A percentile compares a stretch with the other conserved stretches of the same genome.
Evolutionary conservation across 2,329 filamentous ascomycete genomes (phyloP).

Genomic region (Septoria petroselini): DNA sequence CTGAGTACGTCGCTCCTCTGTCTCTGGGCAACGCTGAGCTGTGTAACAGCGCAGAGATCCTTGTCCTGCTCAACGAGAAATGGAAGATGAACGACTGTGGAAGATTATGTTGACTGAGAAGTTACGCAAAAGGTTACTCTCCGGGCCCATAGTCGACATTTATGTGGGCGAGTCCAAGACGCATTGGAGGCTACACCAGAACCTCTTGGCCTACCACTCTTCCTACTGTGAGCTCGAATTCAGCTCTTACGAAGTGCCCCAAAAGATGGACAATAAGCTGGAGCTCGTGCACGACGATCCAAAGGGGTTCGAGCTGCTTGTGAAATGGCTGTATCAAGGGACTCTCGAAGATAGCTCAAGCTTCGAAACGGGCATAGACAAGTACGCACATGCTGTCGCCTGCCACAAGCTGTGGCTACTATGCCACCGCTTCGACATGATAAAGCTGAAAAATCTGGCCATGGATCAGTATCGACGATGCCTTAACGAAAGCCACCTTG

Average conservation of each 20-base stretch:
- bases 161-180: conserved; percentile 49
- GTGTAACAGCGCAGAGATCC: not conserved
- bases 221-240: conserved; percentile 44
- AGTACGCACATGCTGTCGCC: conserved; percentile 54
- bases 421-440: conserved; percentile 52
- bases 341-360: conserved; percentile 50
- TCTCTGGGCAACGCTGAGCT: not conserved
- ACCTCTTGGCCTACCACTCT: conserved; percentile 54
- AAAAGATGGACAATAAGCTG: conserved; percentile 41
- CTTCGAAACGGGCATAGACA: conserved; percentile 44
- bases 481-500: conserved; percentile 49
- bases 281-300: conserved; percentile 52
- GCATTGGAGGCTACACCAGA: conserved; percentile 53
- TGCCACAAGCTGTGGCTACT: conserved; percentile 55
- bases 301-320: conserved; percentile 52
- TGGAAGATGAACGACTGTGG: not conserved
- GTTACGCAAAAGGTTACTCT: conserved; percentile 51
- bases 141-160: conserved; percentile 52
- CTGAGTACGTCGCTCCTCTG: conserved; percentile 47
- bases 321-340: conserved; percentile 58
- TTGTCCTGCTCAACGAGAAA: not conserved
- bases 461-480: conserved; percentile 55
- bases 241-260: conserved; percentile 37
- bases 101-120: conserved; percentile 40
- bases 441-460: conserved; percentile 52